Evolutionary conservation across 2,329 filamentous ascomycete genomes (phyloP).

Genomic region (Xylariaceae sp.): DNA sequence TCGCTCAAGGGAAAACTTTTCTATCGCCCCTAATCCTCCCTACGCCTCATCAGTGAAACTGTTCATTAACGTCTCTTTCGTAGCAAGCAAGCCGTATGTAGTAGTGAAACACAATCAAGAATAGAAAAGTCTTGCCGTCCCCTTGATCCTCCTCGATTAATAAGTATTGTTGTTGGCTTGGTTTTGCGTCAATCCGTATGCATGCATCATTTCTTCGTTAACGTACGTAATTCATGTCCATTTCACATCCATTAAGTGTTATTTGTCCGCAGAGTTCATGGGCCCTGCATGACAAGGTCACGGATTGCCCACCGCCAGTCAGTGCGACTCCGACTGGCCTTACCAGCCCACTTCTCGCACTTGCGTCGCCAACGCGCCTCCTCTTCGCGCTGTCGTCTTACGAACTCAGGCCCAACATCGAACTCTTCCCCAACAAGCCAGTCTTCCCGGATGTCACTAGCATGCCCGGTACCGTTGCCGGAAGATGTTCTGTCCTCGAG

Average conservation of each 20-base stretch:
- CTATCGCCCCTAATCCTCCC: neutral
- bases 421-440: conserved; percentile 94
- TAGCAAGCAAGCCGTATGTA: conserved; percentile 12
- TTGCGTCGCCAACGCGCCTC: conserved; percentile 87
- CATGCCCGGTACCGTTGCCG: conserved; percentile 45
- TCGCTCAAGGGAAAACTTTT: conserved; percentile 1
- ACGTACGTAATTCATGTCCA: conserved; percentile 10
- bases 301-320: conserved; percentile 75
- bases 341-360: conserved; percentile 76
- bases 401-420: conserved; percentile 92
- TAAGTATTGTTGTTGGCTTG: conserved; percentile 11
- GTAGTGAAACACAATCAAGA: conserved; percentile 11
- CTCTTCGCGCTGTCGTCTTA: conserved; percentile 81
- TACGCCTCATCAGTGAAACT: neutral
- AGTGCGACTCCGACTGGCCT: conserved; percentile 50
- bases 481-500: conserved; percentile 64
- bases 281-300: conserved; percentile 45
- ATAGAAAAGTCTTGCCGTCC: conserved; percentile 3
- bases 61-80: conserved; percentile 3
- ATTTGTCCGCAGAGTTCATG: neutral
- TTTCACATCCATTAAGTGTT: neutral
- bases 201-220: conserved; percentile 19
- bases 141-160: conserved; percentile 9
- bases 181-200: conserved; percentile 4
- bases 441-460: conserved; percentile 63